Percentiles rank a stretch among this genome's conserved stretches.
Conservation (phyloP, 108 stramenopile genomes). For the Epithemia pelagica region DNA sequence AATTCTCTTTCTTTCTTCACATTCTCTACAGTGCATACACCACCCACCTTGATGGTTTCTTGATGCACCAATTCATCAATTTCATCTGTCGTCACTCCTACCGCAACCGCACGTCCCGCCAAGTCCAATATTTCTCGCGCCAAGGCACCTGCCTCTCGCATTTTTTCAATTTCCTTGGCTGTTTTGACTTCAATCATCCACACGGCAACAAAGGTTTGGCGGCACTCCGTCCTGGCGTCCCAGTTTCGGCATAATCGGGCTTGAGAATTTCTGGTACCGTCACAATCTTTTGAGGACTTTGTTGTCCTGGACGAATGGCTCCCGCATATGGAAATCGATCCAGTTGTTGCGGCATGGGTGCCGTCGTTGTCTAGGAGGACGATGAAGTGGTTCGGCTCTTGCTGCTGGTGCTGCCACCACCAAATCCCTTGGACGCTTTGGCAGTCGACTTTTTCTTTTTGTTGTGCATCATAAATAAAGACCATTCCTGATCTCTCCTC, state of each 20-base stretch:
- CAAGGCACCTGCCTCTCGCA: conserved; percentile 77
- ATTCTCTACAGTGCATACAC: no score
- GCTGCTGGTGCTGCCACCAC: no score
- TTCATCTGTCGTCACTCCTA: conserved; percentile 88
- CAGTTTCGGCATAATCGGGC: conserved; percentile 80
- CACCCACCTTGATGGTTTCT: conserved; percentile 50
- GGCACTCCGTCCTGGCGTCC: conserved; percentile 44
- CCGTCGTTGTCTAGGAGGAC: no score
- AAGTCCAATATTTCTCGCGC: conserved; percentile 91
- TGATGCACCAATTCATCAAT: conserved; percentile 94
- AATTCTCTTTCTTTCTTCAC: no score
- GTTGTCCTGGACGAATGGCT: conserved; percentile 53
- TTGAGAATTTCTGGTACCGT: conserved; percentile 30
- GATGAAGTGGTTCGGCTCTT: no score
- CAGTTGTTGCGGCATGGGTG: no score
- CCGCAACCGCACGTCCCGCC: conserved; percentile 72
- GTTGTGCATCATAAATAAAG: no score
- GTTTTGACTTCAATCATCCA: conserved; percentile 88
- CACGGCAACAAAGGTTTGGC: conserved; percentile 28
- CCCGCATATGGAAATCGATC: conserved; percentile 70
- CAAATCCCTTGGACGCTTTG: no score
- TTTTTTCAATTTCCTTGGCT: conserved; percentile 83
- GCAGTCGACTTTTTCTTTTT: no score
- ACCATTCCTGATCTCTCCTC: no score
- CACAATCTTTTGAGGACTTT: conserved; percentile 56